phyloP scores from a whole-genome alignment of 2,329 filamentous ascomycete species.

The Pseudogymnoascus sp. region DNA sequence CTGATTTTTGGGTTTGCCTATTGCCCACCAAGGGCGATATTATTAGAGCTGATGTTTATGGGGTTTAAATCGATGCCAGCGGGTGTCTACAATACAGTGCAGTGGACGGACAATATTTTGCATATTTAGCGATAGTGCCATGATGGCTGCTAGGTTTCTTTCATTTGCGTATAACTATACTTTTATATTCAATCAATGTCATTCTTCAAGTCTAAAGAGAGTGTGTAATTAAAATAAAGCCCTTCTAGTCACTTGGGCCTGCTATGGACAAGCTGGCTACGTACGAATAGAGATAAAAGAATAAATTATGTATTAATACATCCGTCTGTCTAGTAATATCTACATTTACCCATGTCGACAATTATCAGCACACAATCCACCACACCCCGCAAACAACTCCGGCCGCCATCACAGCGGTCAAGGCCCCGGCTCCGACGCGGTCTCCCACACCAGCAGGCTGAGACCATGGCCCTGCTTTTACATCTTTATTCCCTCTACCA shows the following conservation, averaged over 20 bases:
- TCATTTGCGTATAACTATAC: neutral
- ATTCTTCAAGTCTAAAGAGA: neutral
- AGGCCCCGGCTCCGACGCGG: conserved; percentile 58
- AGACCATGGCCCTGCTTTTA: neutral
- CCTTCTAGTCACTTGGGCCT: neutral
- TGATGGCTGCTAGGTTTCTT: neutral
- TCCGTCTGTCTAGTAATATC: neutral
- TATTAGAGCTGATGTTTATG: neutral
- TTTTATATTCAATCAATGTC: neutral
- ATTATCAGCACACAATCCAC: conserved; percentile 38
- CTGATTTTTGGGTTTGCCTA: neutral
- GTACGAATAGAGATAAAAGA: neutral
- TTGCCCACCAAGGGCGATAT: neutral
- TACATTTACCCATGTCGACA: neutral
- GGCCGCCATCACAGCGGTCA: conserved; percentile 48
- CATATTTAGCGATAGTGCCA: neutral
- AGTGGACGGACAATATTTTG: neutral
- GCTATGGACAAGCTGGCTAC: neutral
- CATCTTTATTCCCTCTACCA: neutral
- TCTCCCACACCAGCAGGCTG: conserved; percentile 42
- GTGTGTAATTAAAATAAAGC: too few species aligned
- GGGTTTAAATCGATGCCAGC: neutral
- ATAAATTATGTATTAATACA: neutral
- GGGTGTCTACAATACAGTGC: neutral
- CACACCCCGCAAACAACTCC: conserved; percentile 47